Conservation (phyloP, 257 asterid genomes). For the Solanum appendiculatum region DNA sequence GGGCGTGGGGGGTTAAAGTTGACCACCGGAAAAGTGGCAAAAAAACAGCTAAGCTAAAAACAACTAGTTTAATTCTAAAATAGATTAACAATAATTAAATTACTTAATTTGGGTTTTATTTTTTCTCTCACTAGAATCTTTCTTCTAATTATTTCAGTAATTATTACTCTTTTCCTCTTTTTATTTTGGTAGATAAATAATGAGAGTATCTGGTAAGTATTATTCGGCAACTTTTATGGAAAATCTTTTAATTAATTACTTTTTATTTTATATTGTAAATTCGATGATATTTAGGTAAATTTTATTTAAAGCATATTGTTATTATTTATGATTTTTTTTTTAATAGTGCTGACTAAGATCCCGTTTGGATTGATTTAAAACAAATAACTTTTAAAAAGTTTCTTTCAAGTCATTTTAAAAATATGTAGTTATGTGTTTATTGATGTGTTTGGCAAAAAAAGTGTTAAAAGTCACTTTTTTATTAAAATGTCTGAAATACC, state of each 20-base stretch:
- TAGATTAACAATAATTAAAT: neutral
- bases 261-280: neutral
- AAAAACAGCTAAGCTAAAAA: constrained; percentile 18
- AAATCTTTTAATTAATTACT: neutral
- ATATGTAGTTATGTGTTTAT: too few relatives aligned
- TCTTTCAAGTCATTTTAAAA: too few relatives aligned
- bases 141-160: neutral
- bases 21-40: constrained; percentile 1
- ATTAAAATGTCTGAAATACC: too few relatives aligned
- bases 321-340: neutral
- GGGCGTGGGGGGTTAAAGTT: neutral
- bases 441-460: too few relatives aligned
- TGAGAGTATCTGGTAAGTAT: neutral
- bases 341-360: neutral
- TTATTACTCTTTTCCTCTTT: neutral
- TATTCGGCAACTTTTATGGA: neutral
- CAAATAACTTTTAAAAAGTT: too few relatives aligned
- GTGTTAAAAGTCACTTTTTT: too few relatives aligned
- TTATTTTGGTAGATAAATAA: neutral
- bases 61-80: neutral
- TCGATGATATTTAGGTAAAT: neutral
- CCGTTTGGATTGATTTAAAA: too few relatives aligned
- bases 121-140: neutral
- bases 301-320: neutral
- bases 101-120: neutral